Evolutionary conservation across 164 flowering plant species (phyloP).

Genomic region (Tetracentron sinense): DNA sequence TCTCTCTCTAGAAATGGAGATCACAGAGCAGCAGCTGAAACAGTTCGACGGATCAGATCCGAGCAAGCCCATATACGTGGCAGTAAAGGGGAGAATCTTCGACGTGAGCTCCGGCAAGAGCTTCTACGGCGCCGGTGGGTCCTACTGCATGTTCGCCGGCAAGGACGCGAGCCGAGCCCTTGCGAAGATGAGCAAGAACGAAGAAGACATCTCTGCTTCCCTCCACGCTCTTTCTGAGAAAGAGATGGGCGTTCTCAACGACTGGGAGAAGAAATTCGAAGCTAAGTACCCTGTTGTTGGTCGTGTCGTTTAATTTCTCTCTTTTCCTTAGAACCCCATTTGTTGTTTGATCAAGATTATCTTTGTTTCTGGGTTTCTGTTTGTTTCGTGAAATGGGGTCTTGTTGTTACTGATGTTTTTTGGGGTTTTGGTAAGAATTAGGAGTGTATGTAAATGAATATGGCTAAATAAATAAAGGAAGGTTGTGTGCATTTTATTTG

Average conservation of each 20-base stretch:
- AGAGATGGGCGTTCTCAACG: constrained; percentile 72
- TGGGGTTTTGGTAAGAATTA: too few species aligned
- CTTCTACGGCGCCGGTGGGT: constrained; percentile 94
- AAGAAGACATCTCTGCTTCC: constrained; percentile 56
- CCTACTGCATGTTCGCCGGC: constrained; percentile 85
- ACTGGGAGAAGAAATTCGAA: constrained; percentile 94
- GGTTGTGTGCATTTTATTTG: too few species aligned
- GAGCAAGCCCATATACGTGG: constrained; percentile 82
- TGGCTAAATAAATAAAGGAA: too few species aligned
- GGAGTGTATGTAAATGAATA: too few species aligned
- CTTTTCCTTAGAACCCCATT: too few species aligned
- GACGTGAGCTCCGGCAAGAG: constrained; percentile 72
- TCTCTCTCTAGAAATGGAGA: constrained; percentile 41
- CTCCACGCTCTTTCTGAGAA: constrained; percentile 81
- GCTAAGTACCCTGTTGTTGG: constrained; percentile 95
- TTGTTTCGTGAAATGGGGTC: too few species aligned
- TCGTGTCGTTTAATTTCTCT: constrained; percentile 49
- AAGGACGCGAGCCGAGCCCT: constrained; percentile 90
- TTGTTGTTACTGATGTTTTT: too few species aligned
- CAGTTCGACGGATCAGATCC: constrained; percentile 69
- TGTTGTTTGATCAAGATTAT: background rate
- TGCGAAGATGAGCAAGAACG: constrained; percentile 94
- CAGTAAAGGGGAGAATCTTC: constrained; percentile 74
- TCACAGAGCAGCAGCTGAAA: constrained; percentile 53
- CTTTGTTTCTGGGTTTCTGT: too few species aligned